phyloP scores from a whole-genome alignment of 352 stramenopile species.

The Globisporangium takayamanum region DNA sequence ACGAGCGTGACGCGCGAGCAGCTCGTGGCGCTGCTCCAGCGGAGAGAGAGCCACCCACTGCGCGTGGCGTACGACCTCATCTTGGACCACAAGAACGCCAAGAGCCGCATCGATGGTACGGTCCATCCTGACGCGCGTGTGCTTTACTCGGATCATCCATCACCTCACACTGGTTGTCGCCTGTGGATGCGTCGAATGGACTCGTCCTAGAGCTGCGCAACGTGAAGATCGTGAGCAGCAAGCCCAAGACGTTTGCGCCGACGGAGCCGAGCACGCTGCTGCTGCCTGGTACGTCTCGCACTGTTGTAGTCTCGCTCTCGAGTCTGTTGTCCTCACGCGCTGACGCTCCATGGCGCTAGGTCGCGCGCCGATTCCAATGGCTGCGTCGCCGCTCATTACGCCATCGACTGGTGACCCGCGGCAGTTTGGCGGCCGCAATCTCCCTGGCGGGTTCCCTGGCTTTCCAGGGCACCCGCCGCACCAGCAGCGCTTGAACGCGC shows the following conservation, averaged over 20 bases:
- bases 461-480: slow-evolving; percentile 6
- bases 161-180: neutral
- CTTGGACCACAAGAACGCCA: slow-evolving; percentile 96
- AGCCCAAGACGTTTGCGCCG: slow-evolving; percentile 74
- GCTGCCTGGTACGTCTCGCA: slow-evolving; percentile 30
- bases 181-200: neutral
- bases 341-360: slow-evolving; percentile 16
- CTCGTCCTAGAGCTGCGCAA: slow-evolving; percentile 53
- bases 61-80: slow-evolving; percentile 97
- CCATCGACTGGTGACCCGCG: slow-evolving; percentile 45
- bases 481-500: slow-evolving; percentile 9
- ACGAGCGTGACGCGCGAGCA: slow-evolving; percentile 48
- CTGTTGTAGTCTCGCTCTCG: neutral
- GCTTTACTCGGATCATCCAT: no score
- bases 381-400: slow-evolving; percentile 67
- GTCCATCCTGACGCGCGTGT: no score
- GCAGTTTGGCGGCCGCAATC: slow-evolving; percentile 58
- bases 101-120: slow-evolving; percentile 86
- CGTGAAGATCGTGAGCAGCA: slow-evolving; percentile 57
- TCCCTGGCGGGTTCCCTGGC: slow-evolving; percentile 11
- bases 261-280: slow-evolving; percentile 60
- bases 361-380: slow-evolving; percentile 73
- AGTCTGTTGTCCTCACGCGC: neutral
- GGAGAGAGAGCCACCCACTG: slow-evolving; percentile 65
- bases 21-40: slow-evolving; percentile 44